These are phyloP conservation scores for Neoscytalidium dimidiatum DNA, from an alignment of 2,329 filamentous ascomycete genomes.

Conservation along the genomic window DNA sequence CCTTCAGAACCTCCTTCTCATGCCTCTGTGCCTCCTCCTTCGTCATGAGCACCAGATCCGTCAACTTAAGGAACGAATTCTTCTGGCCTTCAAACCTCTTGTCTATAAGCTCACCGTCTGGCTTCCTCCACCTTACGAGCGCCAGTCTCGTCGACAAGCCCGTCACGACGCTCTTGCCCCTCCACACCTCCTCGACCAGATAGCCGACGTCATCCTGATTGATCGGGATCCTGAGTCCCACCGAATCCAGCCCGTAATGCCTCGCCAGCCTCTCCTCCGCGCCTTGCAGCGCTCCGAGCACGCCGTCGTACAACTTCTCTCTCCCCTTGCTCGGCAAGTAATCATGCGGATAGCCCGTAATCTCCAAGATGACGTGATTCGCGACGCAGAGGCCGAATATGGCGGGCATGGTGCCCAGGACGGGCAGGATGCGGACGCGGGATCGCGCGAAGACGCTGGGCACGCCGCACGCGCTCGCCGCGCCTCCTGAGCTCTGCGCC, in stretches of 20 bases:
- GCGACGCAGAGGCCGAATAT: conserved; percentile 90
- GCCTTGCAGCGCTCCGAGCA: conserved; percentile 73
- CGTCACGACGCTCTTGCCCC: conserved; percentile 78
- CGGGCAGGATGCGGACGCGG: conserved; percentile 88
- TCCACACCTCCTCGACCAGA: conserved; percentile 84
- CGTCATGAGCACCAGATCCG: conserved; percentile 85
- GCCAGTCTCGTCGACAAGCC: conserved; percentile 77
- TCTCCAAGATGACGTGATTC: conserved; percentile 85
- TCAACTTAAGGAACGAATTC: conserved; percentile 66
- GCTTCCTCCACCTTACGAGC: conserved; percentile 78
- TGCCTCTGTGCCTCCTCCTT: conserved; percentile 84
- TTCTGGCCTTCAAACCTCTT: conserved; percentile 73
- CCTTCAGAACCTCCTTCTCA: conserved; percentile 76
- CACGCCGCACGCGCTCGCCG: conserved; percentile 77
- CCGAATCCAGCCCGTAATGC: conserved; percentile 51
- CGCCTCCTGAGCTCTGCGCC: conserved; percentile 90
- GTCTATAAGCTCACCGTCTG: conserved; percentile 60
- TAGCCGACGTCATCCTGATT: conserved; percentile 82
- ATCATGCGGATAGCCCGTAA: conserved; percentile 82
- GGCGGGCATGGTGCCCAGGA: conserved; percentile 95
- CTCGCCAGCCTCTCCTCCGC: conserved; percentile 75
- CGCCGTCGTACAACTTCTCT: conserved; percentile 89
- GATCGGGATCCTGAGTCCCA: conserved; percentile 78
- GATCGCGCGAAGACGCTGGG: conserved; percentile 92
- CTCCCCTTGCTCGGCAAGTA: conserved; percentile 79